These are phyloP conservation scores for Cucurbita moschata DNA, from an alignment of 306 rosid genomes.

Conservation along the genomic window DNA sequence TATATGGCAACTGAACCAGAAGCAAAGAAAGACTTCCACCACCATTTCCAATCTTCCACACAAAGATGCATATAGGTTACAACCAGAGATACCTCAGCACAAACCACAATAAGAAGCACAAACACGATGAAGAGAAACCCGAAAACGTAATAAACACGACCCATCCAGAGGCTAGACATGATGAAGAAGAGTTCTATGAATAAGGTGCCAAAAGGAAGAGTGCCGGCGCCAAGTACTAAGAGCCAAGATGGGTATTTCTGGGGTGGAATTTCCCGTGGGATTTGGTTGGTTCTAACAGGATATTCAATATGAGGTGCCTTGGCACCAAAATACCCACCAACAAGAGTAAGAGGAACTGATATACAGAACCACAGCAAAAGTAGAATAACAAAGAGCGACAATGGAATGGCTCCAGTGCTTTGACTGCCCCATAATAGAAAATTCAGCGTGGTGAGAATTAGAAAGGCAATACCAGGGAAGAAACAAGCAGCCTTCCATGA, in stretches of 20 bases:
- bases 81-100: conserved; percentile 85
- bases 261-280: conserved; percentile 78
- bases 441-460: conserved; percentile 66
- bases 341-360: conserved; percentile 82
- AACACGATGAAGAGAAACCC: conserved; percentile 74
- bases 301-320: conserved; percentile 72
- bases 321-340: conserved; percentile 82
- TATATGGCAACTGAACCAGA: conserved; percentile 92
- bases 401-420: conserved; percentile 95
- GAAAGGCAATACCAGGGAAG: conserved; percentile 89
- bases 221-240: conserved; percentile 86
- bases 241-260: conserved; percentile 93
- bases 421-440: conserved; percentile 92
- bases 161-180: conserved; percentile 99
- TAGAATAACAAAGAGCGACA: conserved; percentile 62
- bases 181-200: conserved; percentile 95
- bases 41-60: conserved; percentile 97
- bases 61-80: conserved; percentile 95
- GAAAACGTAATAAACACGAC: conserved; percentile 85
- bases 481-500: conserved; percentile 84
- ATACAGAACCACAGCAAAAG: conserved; percentile 91
- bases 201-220: conserved; percentile 89
- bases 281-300: conserved; percentile 85
- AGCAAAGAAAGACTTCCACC: conserved; percentile 98
- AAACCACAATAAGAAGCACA: conserved; percentile 75